Evolutionary conservation across 2,329 filamentous ascomycete genomes (phyloP), one percentile per base, ranked within the genome.

Genomic region (Cladosporium colombiae): DNA sequence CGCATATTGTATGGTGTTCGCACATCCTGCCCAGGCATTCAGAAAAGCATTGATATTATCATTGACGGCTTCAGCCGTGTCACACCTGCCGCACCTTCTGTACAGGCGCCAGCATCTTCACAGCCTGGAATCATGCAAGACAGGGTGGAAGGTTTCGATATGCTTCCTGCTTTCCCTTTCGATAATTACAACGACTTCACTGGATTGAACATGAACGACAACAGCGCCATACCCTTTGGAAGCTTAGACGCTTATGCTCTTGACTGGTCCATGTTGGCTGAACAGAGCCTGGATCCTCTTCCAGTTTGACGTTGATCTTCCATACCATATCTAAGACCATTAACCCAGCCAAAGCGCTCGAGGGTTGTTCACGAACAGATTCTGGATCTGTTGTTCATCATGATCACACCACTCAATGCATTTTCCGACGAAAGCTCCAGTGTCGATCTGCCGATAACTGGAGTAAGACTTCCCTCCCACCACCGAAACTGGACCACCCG

Each of bases 31-130:
- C 75, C 71, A 2, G 64, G 74, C 0, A 67, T 76, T 1, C 70
- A 75, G 57, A 60, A 71, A 3, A 77, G 75, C 61, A 66, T 78
- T 10, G 71, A 76, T 29, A 77, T 77, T 27, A 76, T 77, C 55
- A 53, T 68, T 6, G 62, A 68, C 11, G 60, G 31, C n/a, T 58
- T 66, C n/a, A 56, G 63, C 37, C 37, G 50, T 25, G 61, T 55
- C 14, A 50, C 56, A 31, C 25, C 35, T 13, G 57, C 18, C 14
- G 21, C n/a, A 23, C 33, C 46, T 49, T 37, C 29, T 27, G 18
- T 27, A 11, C 40, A 46, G 40, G 40, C 40, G 40, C 52, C 52
- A n/a, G 14, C 60, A 33, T 33, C 35, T 6, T 23, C 53, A 18
- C 35, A 64, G 13, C 31, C 53, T 14, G 53, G 31, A 8, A 14